Conservation (phyloP, 169 alveolate genomes). For the Plasmodium ovale region DNA sequence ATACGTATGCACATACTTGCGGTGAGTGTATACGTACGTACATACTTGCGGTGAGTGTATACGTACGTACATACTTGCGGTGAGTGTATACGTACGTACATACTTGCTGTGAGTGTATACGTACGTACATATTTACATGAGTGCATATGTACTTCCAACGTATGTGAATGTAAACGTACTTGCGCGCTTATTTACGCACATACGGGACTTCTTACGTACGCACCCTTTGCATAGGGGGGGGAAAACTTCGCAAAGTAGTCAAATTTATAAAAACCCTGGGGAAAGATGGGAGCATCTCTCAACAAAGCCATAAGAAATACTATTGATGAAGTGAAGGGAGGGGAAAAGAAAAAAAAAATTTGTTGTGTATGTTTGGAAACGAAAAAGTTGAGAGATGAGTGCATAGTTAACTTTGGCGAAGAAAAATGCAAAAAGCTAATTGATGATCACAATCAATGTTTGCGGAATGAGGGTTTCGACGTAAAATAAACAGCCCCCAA, state of each 20-base stretch:
- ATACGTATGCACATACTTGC: too few relatives aligned
- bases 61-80: neutral
- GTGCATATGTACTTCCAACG: neutral
- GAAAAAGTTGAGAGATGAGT: conserved; percentile 83
- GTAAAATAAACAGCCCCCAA: too few relatives aligned
- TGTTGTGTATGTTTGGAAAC: conserved; percentile 87
- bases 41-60: too few relatives aligned
- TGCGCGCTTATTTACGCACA: neutral
- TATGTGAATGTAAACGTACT: neutral
- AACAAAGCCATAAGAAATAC: conserved; percentile 25
- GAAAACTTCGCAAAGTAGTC: too few relatives aligned
- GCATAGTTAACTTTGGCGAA: conserved; percentile 81
- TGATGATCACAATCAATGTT: conserved; percentile 83
- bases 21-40: too few relatives aligned
- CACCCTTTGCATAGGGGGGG: neutral
- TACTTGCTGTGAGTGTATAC: neutral
- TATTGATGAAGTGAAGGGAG: conserved; percentile 38
- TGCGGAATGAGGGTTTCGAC: conserved; percentile 83
- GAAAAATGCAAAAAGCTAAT: conserved; percentile 79
- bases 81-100: neutral
- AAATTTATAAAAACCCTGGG: too few relatives aligned
- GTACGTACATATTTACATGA: neutral
- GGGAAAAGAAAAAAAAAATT: conserved; percentile 54
- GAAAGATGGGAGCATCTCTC: conserved; percentile 33
- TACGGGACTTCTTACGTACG: too few relatives aligned